Percentiles rank a stretch among this genome's conserved stretches.
phyloP scores from a whole-genome alignment of 1,284 basidiomycete genomes.

The Porodaedalea pini region DNA sequence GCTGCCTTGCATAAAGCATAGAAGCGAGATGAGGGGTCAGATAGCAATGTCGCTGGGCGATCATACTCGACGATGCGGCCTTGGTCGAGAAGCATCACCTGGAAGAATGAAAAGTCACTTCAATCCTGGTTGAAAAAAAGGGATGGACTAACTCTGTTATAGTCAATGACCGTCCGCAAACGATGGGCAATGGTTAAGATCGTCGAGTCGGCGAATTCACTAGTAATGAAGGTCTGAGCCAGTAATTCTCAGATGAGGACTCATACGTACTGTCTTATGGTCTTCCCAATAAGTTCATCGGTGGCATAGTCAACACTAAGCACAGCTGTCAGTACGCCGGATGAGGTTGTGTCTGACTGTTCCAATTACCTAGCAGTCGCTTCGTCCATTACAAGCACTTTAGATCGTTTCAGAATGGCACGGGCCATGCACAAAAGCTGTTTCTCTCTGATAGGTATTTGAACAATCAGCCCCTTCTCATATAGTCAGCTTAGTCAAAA shows the following conservation, averaged over 20 bases:
- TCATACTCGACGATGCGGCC: conserved; percentile 84
- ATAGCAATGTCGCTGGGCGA: conserved; percentile 66
- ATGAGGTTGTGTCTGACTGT: too few relatives aligned
- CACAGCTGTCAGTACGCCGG: neutral
- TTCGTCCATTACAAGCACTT: conserved; percentile 64
- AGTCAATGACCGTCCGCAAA: conserved; percentile 61
- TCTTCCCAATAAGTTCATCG: conserved; percentile 70
- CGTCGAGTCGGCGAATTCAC: conserved; percentile 55
- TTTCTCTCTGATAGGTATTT: conserved; percentile 42
- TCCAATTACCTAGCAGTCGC: conserved; percentile 40
- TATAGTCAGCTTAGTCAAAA: neutral
- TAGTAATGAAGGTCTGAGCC: conserved; percentile 20
- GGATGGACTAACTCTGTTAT: conserved; percentile 46
- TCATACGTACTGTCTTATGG: conserved; percentile 63
- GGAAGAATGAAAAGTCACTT: neutral
- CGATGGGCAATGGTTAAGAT: conserved; percentile 62
- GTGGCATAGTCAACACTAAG: conserved; percentile 73
- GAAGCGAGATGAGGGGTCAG: conserved; percentile 68
- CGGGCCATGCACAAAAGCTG: conserved; percentile 66
- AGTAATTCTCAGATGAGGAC: neutral
- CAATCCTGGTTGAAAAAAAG: neutral
- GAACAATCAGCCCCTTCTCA: neutral
- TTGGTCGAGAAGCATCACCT: conserved; percentile 86
- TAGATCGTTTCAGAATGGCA: conserved; percentile 56
- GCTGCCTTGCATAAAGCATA: conserved; percentile 79